Evolutionary conservation across 2,329 filamentous ascomycete species (phyloP).

Genomic region (Boeremia lycopersici): DNA sequence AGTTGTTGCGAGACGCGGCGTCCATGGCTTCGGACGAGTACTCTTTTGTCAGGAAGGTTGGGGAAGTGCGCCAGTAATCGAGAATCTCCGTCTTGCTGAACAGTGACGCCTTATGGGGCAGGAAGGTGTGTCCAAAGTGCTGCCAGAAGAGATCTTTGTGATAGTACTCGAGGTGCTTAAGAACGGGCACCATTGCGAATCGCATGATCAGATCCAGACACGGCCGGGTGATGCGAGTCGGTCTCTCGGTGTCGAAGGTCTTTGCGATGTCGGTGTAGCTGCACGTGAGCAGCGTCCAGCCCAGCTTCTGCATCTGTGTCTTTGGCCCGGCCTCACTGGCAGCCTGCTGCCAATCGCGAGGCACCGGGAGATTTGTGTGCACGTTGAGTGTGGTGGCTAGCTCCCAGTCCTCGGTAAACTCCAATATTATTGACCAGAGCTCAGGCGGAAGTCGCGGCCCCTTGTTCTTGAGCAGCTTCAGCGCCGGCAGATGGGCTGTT

Average conservation of each 20-base stretch:
- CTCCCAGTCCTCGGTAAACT: constrained; percentile 89
- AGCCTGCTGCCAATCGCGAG: constrained; percentile 72
- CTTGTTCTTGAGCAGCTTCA: constrained; percentile 46
- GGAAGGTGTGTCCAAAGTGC: constrained; percentile 79
- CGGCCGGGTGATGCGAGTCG: constrained; percentile 77
- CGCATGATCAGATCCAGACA: constrained; percentile 90
- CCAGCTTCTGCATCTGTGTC: constrained; percentile 77
- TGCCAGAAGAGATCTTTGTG: constrained; percentile 80
- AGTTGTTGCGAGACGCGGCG: constrained; percentile 83
- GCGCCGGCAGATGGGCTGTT: constrained; percentile 40
- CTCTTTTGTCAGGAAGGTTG: constrained; percentile 82
- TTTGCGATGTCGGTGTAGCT: constrained; percentile 73
- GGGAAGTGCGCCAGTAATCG: constrained; percentile 88
- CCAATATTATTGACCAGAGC: constrained; percentile 87
- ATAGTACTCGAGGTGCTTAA: constrained; percentile 72
- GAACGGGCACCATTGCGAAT: constrained; percentile 80
- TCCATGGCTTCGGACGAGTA: constrained; percentile 87
- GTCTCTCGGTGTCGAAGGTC: constrained; percentile 72
- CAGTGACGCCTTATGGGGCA: constrained; percentile 88
- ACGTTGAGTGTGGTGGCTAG: constrained; percentile 80
- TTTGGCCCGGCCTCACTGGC: constrained; percentile 69
- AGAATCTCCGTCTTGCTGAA: constrained; percentile 85
- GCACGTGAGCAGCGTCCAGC: constrained; percentile 81
- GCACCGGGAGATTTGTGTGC: constrained; percentile 76
- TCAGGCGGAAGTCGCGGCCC: constrained; percentile 71